Evolutionary conservation across 306 rosid species (phyloP).

Genomic region (Begonia masoniana): DNA sequence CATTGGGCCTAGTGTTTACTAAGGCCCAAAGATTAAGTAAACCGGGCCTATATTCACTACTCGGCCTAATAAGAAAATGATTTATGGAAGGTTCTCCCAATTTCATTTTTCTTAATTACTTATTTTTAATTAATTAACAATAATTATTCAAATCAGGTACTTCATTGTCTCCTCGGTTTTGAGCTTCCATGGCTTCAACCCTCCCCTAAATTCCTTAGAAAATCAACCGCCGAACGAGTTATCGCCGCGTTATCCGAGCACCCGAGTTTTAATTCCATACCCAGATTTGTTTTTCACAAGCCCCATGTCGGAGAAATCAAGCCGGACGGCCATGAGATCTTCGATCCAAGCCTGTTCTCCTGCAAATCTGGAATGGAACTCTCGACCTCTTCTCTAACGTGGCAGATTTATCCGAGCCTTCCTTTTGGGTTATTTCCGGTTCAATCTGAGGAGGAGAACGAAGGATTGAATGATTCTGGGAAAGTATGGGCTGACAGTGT

Average conservation of each 20-base stretch:
- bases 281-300: slow-evolving; percentile 9
- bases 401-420: slow-evolving; percentile 33
- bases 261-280: slow-evolving; percentile 8
- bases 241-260: slow-evolving; percentile 16
- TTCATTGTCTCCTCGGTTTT: no score
- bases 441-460: slow-evolving; percentile 16
- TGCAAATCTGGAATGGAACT: slow-evolving; percentile 2
- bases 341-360: slow-evolving; percentile 3
- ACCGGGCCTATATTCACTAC: no score
- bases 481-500: slow-evolving; percentile 70
- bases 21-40: no score
- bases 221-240: slow-evolving; percentile 19
- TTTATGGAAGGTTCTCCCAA: no score
- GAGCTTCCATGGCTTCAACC: slow-evolving; percentile 41
- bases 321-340: slow-evolving; percentile 6
- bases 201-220: slow-evolving; percentile 44
- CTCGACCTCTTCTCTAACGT: slow-evolving; percentile 9
- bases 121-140: no score
- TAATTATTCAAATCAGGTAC: no score
- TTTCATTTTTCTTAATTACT: no score
- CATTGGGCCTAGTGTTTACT: no score
- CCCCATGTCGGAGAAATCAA: slow-evolving; percentile 6
- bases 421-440: slow-evolving; percentile 38
- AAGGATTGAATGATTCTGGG: slow-evolving; percentile 25
- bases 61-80: slow-evolving; percentile 36